Conservation (phyloP, 768 basidiomycete genomes). For the Rhizopogon sp. region DNA sequence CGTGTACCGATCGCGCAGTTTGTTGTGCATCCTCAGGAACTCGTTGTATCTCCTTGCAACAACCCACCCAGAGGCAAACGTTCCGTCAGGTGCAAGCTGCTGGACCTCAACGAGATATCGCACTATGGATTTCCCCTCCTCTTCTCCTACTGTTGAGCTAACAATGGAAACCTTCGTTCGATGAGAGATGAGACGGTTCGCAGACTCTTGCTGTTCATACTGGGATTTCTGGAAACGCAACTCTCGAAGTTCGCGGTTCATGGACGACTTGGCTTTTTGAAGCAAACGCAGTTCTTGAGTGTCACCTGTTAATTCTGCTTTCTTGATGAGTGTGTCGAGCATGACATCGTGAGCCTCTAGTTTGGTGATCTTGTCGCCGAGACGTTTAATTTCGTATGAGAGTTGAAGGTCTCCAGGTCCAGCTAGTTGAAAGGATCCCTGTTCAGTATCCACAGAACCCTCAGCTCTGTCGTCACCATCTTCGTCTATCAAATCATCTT, state of each 20-base stretch:
- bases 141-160: constrained; percentile 76
- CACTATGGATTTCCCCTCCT: constrained; percentile 85
- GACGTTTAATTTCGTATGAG: constrained; percentile 77
- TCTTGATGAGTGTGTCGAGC: constrained; percentile 85
- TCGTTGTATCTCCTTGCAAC: constrained; percentile 93
- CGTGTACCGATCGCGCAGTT: constrained; percentile 70
- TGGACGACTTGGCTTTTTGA: constrained; percentile 72
- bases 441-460: constrained; percentile 26
- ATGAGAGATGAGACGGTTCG: constrained; percentile 79
- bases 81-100: constrained; percentile 76
- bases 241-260: constrained; percentile 80
- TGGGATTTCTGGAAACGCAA: constrained; percentile 87
- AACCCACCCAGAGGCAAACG: constrained; percentile 84
- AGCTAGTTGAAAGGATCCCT: constrained; percentile 65
- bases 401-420: constrained; percentile 88
- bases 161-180: constrained; percentile 83
- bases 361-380: constrained; percentile 70
- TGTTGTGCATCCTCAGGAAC: constrained; percentile 85
- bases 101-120: constrained; percentile 91
- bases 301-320: constrained; percentile 92
- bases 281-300: constrained; percentile 81
- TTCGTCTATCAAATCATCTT: constrained; percentile 39
- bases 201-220: constrained; percentile 92
- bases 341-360: constrained; percentile 78
- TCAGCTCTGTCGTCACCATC: constrained; percentile 34